Evolutionary conservation across 108 stramenopile species (phyloP).

Genomic region (Cyclotella baltica): DNA sequence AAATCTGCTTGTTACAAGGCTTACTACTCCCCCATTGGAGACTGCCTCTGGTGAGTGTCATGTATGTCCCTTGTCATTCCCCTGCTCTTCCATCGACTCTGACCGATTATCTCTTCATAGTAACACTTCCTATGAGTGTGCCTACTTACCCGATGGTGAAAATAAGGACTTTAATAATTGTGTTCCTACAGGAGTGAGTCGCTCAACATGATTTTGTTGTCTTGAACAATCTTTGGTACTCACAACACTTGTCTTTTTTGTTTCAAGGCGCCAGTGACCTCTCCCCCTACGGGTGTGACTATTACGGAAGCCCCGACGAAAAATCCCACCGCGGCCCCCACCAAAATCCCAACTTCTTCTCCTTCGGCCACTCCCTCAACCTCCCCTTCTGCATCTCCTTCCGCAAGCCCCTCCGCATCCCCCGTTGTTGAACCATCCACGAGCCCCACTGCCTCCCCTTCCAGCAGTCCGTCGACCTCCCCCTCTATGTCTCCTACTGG

Average conservation of each 20-base stretch:
- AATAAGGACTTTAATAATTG: slow-evolving; percentile 2
- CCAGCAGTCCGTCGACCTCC: too few species aligned
- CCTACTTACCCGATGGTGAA: neutral
- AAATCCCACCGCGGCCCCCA: neutral
- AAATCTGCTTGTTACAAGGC: neutral
- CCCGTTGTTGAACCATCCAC: too few species aligned
- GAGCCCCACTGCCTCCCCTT: too few species aligned
- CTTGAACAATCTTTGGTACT: too few species aligned
- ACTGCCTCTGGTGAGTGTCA: neutral
- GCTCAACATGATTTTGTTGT: too few species aligned
- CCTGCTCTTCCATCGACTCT: too few species aligned
- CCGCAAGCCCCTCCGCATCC: too few species aligned
- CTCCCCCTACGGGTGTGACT: neutral
- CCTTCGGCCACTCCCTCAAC: too few species aligned
- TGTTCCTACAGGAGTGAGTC: neutral
- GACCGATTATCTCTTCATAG: neutral
- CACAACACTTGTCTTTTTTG: too few species aligned
- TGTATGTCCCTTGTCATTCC: neutral
- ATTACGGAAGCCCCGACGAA: neutral
- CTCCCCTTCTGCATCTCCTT: too few species aligned
- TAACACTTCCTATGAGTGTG: neutral
- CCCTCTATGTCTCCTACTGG: too few species aligned
- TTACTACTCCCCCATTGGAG: neutral
- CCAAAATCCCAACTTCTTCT: too few species aligned
- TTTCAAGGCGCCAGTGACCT: neutral